phyloP scores from a whole-genome alignment of 2,329 filamentous ascomycete species.

The Juglanconis sp. region DNA sequence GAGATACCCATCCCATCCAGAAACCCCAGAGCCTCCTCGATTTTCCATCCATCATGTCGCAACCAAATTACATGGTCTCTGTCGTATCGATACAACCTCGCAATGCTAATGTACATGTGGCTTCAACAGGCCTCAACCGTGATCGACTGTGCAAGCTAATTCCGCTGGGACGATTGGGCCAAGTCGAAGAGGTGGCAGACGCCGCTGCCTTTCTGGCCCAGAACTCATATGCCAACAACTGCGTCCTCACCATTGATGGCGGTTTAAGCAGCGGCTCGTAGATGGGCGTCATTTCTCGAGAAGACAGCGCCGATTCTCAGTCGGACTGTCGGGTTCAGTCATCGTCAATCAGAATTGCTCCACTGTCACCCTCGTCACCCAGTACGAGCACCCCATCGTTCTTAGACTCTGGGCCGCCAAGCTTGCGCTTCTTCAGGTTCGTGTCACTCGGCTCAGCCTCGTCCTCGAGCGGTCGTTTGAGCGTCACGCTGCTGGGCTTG shows the following conservation, averaged over 20 bases:
- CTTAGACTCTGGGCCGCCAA: slow-evolving; percentile 26
- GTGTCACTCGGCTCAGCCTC: slow-evolving; percentile 34
- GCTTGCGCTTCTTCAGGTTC: slow-evolving; percentile 48
- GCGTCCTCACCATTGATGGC: slow-evolving; percentile 80
- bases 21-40: slow-evolving; percentile 9
- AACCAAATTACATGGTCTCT: background rate
- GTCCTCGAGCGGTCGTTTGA: slow-evolving; percentile 47
- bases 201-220: slow-evolving; percentile 73
- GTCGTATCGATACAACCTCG: slow-evolving; percentile 8
- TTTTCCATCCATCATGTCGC: slow-evolving; percentile 11
- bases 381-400: slow-evolving; percentile 47
- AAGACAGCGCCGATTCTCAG: background rate
- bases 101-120: slow-evolving; percentile 14
- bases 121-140: slow-evolving; percentile 32
- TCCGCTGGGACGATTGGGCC: slow-evolving; percentile 65
- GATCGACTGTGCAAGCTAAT: slow-evolving; percentile 47
- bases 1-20: background rate
- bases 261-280: slow-evolving; percentile 67
- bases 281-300: background rate
- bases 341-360: slow-evolving; percentile 66
- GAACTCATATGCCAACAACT: slow-evolving; percentile 84
- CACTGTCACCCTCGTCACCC: slow-evolving; percentile 47
- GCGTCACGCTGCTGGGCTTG: slow-evolving; percentile 34
- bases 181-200: slow-evolving; percentile 71
- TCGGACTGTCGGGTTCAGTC: slow-evolving; percentile 36